Evolutionary conservation across 768 basidiomycete species (phyloP).

Genomic region (Coprinopsis cinerea): DNA sequence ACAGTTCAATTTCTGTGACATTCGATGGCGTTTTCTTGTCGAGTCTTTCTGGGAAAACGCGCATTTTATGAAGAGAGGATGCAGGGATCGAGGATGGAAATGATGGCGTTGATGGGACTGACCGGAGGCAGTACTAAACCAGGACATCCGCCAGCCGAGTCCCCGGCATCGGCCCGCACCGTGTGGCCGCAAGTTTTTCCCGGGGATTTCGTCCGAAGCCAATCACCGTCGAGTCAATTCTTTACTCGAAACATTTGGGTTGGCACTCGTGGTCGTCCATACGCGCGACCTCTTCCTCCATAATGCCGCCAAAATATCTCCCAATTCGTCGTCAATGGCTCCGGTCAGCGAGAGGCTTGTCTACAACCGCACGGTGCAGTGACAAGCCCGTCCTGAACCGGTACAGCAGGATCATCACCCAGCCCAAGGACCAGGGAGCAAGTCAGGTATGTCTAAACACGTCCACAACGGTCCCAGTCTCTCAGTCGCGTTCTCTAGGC

Average conservation of each 20-base stretch:
- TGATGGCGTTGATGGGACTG: background rate
- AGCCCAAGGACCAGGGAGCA: conserved; percentile 91
- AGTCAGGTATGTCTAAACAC: too few relatives aligned
- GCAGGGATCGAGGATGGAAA: too few relatives aligned
- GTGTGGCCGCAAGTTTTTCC: background rate
- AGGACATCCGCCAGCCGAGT: conserved; percentile 1
- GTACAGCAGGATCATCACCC: conserved; percentile 79
- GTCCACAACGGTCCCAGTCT: too few relatives aligned
- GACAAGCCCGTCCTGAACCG: conserved; percentile 50
- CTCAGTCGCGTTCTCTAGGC: too few relatives aligned
- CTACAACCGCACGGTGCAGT: conserved; percentile 31
- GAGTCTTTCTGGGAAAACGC: too few relatives aligned
- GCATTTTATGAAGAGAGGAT: too few relatives aligned
- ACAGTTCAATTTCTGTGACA: too few relatives aligned
- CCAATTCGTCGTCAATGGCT: conserved; percentile 19
- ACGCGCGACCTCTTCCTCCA: background rate
- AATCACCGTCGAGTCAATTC: conserved; percentile 7
- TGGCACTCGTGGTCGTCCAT: background rate
- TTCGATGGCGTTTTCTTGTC: too few relatives aligned
- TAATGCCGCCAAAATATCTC: conserved; percentile 18
- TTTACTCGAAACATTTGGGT: background rate
- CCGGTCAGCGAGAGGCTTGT: conserved; percentile 30
- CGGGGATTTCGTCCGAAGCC: too few relatives aligned
- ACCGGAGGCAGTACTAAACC: background rate
- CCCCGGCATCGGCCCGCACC: background rate